A percentile compares a stretch with the other conserved stretches of the same genome.
Evolutionary conservation across 345 rosid genomes (phyloP).

Genomic region (Draba incana): DNA sequence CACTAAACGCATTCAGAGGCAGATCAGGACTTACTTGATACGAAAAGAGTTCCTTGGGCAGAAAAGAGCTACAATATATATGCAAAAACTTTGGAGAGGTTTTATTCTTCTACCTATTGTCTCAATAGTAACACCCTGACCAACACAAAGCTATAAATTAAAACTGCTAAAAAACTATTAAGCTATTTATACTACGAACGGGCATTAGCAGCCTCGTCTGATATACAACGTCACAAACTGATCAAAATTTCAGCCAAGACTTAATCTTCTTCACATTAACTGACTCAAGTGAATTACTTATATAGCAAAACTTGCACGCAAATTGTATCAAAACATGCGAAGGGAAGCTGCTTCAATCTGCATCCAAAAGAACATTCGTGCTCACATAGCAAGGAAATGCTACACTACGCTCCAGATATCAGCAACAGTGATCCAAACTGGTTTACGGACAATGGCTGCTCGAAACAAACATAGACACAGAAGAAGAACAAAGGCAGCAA

Average conservation of each 20-base stretch:
- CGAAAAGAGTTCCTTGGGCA: slow-evolving; percentile 54
- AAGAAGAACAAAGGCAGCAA: slow-evolving; percentile 65
- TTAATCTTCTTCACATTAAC: slow-evolving; percentile 16
- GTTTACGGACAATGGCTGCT: slow-evolving; percentile 63
- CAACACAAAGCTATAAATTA: slow-evolving; percentile 2
- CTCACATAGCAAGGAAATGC: slow-evolving; percentile 47
- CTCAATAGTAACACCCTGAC: slow-evolving; percentile 24
- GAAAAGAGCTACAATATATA: slow-evolving; percentile 47
- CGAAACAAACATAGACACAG: slow-evolving; percentile 52
- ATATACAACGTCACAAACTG: slow-evolving; percentile 4
- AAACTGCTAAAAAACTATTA: neutral
- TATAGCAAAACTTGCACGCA: slow-evolving; percentile 62
- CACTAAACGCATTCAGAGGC: slow-evolving; percentile 57
- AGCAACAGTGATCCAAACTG: slow-evolving; percentile 58
- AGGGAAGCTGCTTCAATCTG: slow-evolving; percentile 57
- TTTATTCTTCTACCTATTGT: slow-evolving; percentile 29
- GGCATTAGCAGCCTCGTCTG: neutral
- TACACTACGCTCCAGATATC: slow-evolving; percentile 52
- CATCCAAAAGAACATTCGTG: slow-evolving; percentile 55
- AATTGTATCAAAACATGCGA: slow-evolving; percentile 54
- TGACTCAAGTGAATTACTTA: slow-evolving; percentile 22
- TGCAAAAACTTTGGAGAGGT: slow-evolving; percentile 66
- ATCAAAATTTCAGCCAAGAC: slow-evolving; percentile 15
- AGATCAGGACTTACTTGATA: slow-evolving; percentile 54
- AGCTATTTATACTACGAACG: neutral